These are phyloP conservation scores for Xenoacremonium recifei DNA, from an alignment of 2,329 filamentous ascomycete species.

Conservation along the genomic window DNA sequence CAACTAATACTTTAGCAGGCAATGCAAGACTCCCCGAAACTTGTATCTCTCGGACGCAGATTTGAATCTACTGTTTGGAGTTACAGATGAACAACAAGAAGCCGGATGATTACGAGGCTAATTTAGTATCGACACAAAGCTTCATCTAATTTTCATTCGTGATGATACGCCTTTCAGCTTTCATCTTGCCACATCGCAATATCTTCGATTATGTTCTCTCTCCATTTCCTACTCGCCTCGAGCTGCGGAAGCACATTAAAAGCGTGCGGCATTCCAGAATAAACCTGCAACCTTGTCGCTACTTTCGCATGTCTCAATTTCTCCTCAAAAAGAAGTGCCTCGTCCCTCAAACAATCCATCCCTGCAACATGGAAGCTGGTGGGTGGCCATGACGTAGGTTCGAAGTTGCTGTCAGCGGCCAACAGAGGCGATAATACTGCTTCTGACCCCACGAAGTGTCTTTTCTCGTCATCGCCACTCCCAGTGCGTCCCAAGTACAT, in stretches of 20 bases:
- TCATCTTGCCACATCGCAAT: too few relatives aligned
- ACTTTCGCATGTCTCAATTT: neutral
- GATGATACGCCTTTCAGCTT: too few relatives aligned
- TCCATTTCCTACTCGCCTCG: neutral
- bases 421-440: neutral
- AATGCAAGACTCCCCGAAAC: neutral
- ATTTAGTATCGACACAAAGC: too few relatives aligned
- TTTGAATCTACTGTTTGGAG: neutral
- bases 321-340: neutral
- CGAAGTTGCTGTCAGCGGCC: neutral
- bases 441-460: neutral
- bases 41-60: neutral
- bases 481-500: neutral
- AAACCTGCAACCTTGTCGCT: neutral
- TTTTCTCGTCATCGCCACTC: neutral
- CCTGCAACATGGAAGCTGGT: neutral
- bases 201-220: neutral
- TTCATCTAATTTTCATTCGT: neutral
- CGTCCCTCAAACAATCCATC: neutral
- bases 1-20: neutral
- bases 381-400: neutral
- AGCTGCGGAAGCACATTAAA: neutral
- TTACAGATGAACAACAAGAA: too few relatives aligned
- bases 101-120: too few relatives aligned
- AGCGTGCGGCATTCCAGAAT: neutral